These are phyloP conservation scores for Pseudevernia furfuracea DNA, from an alignment of 495 filamentous ascomycete species.

Conservation along the genomic window DNA sequence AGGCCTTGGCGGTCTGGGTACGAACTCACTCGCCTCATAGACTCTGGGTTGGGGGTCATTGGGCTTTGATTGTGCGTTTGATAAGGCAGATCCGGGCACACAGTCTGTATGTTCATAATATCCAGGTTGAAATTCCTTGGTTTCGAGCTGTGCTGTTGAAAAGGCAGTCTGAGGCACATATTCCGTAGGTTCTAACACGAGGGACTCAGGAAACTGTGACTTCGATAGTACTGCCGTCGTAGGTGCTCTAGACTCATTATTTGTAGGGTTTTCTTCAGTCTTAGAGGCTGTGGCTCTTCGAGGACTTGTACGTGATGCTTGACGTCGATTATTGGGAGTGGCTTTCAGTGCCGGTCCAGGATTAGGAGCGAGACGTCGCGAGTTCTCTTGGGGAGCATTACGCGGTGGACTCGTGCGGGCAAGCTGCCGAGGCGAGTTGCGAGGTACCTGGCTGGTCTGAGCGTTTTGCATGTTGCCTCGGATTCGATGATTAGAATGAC, in stretches of 20 bases:
- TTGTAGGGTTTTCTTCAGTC: neutral
- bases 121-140: neutral
- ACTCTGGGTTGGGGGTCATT: neutral
- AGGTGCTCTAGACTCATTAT: neutral
- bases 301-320: slow-evolving; percentile 6
- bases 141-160: neutral
- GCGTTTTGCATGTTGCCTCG: slow-evolving; percentile 8
- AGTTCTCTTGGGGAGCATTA: slow-evolving; percentile 6
- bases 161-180: neutral
- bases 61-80: neutral
- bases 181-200: neutral
- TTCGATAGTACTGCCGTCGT: neutral
- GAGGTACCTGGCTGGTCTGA: neutral
- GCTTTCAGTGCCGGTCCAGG: slow-evolving; percentile 1
- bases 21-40: slow-evolving; percentile 11
- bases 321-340: neutral
- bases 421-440: slow-evolving; percentile 5
- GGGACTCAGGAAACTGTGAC: neutral
- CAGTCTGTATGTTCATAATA: neutral
- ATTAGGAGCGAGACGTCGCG: neutral
- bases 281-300: neutral
- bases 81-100: neutral
- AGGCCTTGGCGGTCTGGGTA: slow-evolving; percentile 9
- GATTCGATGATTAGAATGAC: slow-evolving; percentile 14
- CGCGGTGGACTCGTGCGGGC: slow-evolving; percentile 10